Base-by-base conservation (phyloP, 345 rosid species). In the Anastatica hierochuntica region DNA sequence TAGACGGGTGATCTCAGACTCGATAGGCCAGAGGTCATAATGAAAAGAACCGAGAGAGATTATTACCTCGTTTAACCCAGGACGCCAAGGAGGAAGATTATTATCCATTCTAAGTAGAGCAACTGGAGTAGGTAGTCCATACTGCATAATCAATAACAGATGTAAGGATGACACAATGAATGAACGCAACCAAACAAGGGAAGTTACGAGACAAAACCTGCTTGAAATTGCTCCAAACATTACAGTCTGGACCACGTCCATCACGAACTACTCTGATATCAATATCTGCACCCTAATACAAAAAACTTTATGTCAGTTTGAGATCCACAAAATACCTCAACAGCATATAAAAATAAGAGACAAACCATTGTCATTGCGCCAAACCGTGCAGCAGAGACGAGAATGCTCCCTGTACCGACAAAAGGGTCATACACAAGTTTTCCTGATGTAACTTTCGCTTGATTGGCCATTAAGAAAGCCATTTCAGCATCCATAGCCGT, bases 401-500 rank as follows among this genome's bases (percentile, higher is more conserved):
- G 94, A 71, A 92, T 81, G 74, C 96, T 92, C 46, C 98, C 96
- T 1, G 98, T 88, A 63, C 96, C 97, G 54, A 85, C 97, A 31
- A 92, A 92, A 74, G 97, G 98, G 46, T 88, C 98, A 72, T 78
- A 92, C 14, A 92, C 79, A 39, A 85, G 90, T 49, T 85, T 92
- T 43, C 97, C 97, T 9, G 80, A 74, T 0, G 78, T 62, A 26
- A 77, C 90, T 58, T 79, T 71, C 2, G 90, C 98, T 78, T 92
- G 98, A 66, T 92, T 92, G 8, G 95, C 94, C 98, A 92, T 88
- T 43, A 92, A 76, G 71, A 92, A 85, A 60, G 98, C 97, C 77
- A 88, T 70, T 73, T 92, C 98, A n/a, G 98, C 98, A 67, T 85
- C 98, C 96, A 92, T 85, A 34, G 98, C 95, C 10, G 98, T 83